These are phyloP conservation scores for Kodamaea neixiangensis DNA, from an alignment of 805 yeast species.

Conservation along the genomic window DNA sequence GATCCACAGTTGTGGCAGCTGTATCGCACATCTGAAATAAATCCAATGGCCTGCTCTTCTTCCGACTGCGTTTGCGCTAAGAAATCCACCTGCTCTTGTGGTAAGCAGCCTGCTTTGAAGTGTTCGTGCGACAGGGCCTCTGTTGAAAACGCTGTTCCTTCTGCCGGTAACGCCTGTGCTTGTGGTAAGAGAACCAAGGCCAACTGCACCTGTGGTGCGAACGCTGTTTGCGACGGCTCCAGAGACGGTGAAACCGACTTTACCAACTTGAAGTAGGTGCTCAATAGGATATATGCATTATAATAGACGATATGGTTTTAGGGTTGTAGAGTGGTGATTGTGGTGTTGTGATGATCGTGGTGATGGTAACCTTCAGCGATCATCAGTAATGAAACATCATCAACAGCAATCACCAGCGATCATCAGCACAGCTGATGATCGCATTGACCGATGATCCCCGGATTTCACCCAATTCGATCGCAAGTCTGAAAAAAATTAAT, in stretches of 20 bases:
- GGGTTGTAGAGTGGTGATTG: too few relatives aligned
- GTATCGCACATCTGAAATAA: not conserved
- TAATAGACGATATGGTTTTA: too few relatives aligned
- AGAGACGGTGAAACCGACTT: conserved; percentile 63
- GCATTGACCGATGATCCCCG: too few relatives aligned
- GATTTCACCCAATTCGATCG: not conserved
- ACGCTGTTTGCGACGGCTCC: conserved; percentile 26
- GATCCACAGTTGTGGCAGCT: conserved; percentile 10
- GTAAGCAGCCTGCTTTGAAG: conserved; percentile 57
- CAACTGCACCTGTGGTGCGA: conserved; percentile 57
- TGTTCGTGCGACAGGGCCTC: conserved; percentile 57
- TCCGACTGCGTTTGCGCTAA: conserved; percentile 55
- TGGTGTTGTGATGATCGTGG: too few relatives aligned
- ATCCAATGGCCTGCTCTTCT: conserved; percentile 19
- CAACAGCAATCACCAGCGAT: too few relatives aligned
- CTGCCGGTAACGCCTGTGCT: conserved; percentile 49
- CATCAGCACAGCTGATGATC: too few relatives aligned
- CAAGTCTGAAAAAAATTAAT: not conserved
- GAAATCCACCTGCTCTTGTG: conserved; percentile 66
- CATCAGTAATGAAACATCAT: too few relatives aligned
- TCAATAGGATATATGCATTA: too few relatives aligned
- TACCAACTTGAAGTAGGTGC: conserved; percentile 41
- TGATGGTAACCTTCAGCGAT: too few relatives aligned
- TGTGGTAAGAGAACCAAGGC: conserved; percentile 59
- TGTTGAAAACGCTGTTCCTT: conserved; percentile 50